Conservation (phyloP, 2,329 filamentous ascomycete species). For the Penicillium sp. region DNA sequence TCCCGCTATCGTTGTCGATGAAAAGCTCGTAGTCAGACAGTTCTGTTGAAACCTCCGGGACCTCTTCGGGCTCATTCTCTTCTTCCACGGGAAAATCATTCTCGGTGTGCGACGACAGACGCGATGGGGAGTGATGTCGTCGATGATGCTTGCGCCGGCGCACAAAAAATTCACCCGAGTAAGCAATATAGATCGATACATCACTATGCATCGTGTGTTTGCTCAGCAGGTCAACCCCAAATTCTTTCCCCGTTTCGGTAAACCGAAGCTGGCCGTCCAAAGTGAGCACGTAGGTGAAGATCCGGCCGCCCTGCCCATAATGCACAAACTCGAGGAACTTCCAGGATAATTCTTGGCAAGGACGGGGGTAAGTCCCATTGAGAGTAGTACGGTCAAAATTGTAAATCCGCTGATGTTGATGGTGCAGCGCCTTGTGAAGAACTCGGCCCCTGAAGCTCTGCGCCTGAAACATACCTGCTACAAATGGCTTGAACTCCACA, state of each 20-base stretch:
- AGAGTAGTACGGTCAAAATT: conserved; percentile 76
- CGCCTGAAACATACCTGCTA: conserved; percentile 80
- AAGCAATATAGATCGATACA: conserved; percentile 85
- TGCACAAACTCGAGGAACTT: conserved; percentile 83
- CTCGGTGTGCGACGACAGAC: conserved; percentile 28
- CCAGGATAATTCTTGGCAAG: conserved; percentile 65
- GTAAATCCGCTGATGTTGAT: conserved; percentile 85
- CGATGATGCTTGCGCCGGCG: conserved; percentile 57
- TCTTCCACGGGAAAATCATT: conserved; percentile 32
- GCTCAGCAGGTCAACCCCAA: conserved; percentile 84
- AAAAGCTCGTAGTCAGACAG: conserved; percentile 70
- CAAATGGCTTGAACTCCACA: conserved; percentile 87
- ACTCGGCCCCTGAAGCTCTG: conserved; percentile 73
- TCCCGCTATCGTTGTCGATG: conserved; percentile 94
- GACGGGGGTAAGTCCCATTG: conserved; percentile 63
- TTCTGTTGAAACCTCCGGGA: conserved; percentile 47
- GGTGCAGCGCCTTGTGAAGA: conserved; percentile 78
- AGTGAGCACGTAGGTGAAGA: conserved; percentile 89
- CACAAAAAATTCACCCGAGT: conserved; percentile 88
- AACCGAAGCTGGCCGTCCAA: conserved; percentile 83
- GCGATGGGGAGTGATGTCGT: conserved; percentile 25
- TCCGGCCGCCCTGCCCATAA: conserved; percentile 75
- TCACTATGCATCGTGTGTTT: conserved; percentile 98
- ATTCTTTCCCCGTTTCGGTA: conserved; percentile 93
- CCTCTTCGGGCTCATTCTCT: conserved; percentile 35